Conservation (phyloP, 345 rosid genomes). For the Acer negundo region DNA sequence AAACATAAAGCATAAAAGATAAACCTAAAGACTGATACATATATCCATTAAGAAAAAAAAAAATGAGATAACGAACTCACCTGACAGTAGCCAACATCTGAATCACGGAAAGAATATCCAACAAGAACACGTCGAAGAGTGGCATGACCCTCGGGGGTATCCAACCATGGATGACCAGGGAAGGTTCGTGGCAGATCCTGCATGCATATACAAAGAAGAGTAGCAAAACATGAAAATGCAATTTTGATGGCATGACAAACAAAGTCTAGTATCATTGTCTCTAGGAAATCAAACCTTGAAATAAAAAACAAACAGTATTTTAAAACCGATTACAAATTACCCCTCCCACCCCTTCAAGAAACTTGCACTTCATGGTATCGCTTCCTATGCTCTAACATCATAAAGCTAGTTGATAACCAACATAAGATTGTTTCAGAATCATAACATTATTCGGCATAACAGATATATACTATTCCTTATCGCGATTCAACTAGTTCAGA, state of each 20-base stretch:
- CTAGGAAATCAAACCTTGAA: background rate
- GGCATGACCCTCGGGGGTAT: conserved; percentile 97
- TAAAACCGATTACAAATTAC: background rate
- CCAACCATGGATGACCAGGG: conserved; percentile 99
- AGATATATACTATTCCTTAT: background rate
- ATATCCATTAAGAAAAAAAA: background rate
- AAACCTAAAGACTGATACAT: background rate
- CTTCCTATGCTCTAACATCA: background rate
- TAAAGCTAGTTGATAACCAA: conserved; percentile 6
- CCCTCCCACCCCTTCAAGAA: background rate
- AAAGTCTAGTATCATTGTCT: background rate
- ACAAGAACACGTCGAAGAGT: conserved; percentile 92
- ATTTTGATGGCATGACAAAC: conserved; percentile 11
- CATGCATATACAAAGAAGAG: conserved; percentile 23
- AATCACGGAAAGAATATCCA: conserved; percentile 95
- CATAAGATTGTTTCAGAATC: background rate
- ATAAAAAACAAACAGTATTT: background rate
- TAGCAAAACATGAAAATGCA: conserved; percentile 5
- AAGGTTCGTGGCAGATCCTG: conserved; percentile 98
- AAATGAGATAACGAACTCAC: conserved; percentile 39
- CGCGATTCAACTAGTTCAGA: conserved; percentile 6
- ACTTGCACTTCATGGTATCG: background rate
- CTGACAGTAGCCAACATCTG: conserved; percentile 99
- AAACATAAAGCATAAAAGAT: background rate
- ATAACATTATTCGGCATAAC: background rate